Evolutionary conservation across 2,329 filamentous ascomycete genomes (phyloP), one percentile per base, ranked within the genome.

Genomic region (Bertia moriformis): DNA sequence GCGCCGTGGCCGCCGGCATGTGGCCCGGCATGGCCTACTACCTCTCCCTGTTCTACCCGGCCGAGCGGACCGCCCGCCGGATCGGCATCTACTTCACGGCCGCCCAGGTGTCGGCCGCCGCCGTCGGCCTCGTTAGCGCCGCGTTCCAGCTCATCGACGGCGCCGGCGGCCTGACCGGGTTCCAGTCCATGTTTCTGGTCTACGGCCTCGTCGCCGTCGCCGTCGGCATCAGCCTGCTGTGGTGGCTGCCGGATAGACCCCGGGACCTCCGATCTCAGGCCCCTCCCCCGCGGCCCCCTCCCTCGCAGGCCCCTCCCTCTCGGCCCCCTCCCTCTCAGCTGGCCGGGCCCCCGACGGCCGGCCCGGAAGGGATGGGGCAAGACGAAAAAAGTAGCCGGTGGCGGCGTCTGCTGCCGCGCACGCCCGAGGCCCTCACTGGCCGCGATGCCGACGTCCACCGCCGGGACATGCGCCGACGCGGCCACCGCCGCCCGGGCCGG

Each of bases 11-110:
- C 54, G 87, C 87, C 1, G 87, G 87, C 37, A 87, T 94, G 81
- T 94, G 87, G 87, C 87, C 87, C 0, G 87, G 87, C 38, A 93
- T 94, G 87, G 77, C 85, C 7, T 91, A 91, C 56, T 94, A 93
- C 52, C 67, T 94, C 37, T 93, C 87, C 0, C 68, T 93, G 4
- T 94, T 93, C 65, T 94, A 94, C 52, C 87, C 87, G 4, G 86
- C 87, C 0, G 83, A 82, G 4, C 73, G 83, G 12, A 91, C 82
- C 1, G 87, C 83, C 13, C 93, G 91, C 62, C 73, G 87, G 29
- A 91, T 94, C 46, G 87, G 87, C 24, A 74, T 81, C 54, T 94
- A 93, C 61, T 94, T 85, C 54, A 93, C 85, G 2, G 86, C 87
- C 1, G 74, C 85, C 0, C 87, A 94, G 55, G 73, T 94, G 18